These are phyloP conservation scores for Saccharomyces pastorianus DNA, from an alignment of 1,139 yeast genomes.

Conservation along the genomic window DNA sequence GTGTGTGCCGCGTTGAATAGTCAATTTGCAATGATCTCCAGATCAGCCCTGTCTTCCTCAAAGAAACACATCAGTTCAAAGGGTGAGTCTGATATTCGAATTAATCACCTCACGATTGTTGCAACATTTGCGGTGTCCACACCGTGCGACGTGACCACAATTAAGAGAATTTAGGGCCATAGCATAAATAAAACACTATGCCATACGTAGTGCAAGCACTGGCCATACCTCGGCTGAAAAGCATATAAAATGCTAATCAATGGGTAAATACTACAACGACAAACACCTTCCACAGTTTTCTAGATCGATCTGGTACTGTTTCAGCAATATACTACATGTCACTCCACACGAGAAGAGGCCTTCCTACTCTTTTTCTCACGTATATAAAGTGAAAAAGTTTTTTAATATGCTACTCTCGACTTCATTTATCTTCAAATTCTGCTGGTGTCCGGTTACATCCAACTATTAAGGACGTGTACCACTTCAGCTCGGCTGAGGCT, in stretches of 20 bases:
- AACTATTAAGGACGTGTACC: too few relatives aligned
- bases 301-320: neutral
- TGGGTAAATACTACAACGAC: too few relatives aligned
- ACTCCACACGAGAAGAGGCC: neutral
- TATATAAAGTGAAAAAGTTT: neutral
- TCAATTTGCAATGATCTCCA: neutral
- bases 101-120: neutral
- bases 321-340: neutral
- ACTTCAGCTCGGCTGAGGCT: neutral
- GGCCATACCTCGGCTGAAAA: neutral
- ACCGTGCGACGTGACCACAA: neutral
- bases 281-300: too few relatives aligned
- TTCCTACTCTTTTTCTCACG: neutral
- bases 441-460: too few relatives aligned
- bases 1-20: neutral
- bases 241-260: neutral
- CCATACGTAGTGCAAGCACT: neutral
- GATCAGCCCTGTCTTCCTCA: neutral
- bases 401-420: neutral
- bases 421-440: too few relatives aligned
- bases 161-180: neutral
- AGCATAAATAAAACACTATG: neutral
- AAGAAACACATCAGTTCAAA: neutral
- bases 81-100: neutral
- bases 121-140: neutral